A percentile compares a stretch with the other conserved stretches of the same genome.
Conservation (phyloP, 2,329 filamentous ascomycete species). For the Fusarium lyarnte region DNA sequence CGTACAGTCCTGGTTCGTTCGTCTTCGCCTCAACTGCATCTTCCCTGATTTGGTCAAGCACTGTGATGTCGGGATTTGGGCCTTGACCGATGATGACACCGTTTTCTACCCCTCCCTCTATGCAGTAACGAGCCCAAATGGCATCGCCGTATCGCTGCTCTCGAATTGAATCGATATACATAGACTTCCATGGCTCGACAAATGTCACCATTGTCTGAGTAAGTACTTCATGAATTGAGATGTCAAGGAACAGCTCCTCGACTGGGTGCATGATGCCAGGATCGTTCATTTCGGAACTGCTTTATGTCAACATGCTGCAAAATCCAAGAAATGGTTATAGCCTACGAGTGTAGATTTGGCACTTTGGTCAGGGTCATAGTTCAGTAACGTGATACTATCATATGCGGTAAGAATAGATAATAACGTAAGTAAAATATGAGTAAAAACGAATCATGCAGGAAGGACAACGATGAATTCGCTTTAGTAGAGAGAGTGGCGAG, state of each 20-base stretch:
- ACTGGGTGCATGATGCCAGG: neutral
- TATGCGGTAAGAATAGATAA: too few relatives aligned
- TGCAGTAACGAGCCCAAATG: neutral
- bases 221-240: neutral
- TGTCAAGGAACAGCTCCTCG: neutral
- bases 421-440: too few relatives aligned
- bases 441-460: too few relatives aligned
- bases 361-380: too few relatives aligned
- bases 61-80: neutral
- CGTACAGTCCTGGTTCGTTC: neutral
- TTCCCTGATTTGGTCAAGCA: neutral
- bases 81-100: neutral
- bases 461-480: too few relatives aligned
- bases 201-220: neutral
- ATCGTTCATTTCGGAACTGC: neutral
- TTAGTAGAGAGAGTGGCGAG: too few relatives aligned
- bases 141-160: neutral
- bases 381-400: too few relatives aligned
- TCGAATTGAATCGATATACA: neutral
- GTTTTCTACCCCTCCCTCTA: neutral
- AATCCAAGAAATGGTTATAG: rapidly evolving
- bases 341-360: neutral
- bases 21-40: neutral
- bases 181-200: neutral
- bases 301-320: neutral